Evolutionary conservation across 345 rosid species (phyloP).

Genomic region (Lepidium africanum): DNA sequence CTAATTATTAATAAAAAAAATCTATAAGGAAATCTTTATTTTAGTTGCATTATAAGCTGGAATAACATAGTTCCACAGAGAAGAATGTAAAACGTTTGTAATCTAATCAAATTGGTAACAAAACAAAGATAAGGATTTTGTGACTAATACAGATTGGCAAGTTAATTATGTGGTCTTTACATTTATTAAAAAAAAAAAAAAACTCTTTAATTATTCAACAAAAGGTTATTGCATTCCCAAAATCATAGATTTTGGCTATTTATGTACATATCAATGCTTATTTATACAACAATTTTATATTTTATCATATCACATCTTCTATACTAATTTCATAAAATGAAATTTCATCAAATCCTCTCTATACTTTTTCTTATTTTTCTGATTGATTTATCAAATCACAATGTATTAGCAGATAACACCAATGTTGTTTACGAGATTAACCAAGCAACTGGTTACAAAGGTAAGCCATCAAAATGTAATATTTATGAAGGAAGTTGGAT

Average conservation of each 20-base stretch:
- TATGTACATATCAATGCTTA: background rate
- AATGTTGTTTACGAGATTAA: background rate
- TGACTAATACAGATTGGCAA: too few species aligned
- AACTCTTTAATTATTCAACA: too few species aligned
- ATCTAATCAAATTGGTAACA: too few species aligned
- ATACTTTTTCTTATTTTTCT: constrained; percentile 10
- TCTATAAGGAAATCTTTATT: too few species aligned
- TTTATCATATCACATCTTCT: background rate
- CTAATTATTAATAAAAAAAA: too few species aligned
- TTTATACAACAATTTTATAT: background rate
- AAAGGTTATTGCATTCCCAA: background rate
- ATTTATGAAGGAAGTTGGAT: constrained; percentile 43
- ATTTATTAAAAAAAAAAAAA: too few species aligned
- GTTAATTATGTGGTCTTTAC: too few species aligned
- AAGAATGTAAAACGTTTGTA: too few species aligned
- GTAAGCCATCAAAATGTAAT: constrained; percentile 22
- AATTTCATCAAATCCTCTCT: background rate
- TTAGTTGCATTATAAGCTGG: too few species aligned
- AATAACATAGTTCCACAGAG: too few species aligned
- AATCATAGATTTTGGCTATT: background rate
- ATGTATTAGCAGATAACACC: constrained; percentile 7
- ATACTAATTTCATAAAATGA: background rate
- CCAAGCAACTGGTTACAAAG: background rate
- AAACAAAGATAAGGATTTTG: too few species aligned
- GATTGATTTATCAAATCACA: constrained; percentile 6